Percentiles rank a stretch among this genome's conserved stretches.
Evolutionary conservation across 2,329 filamentous ascomycete species (phyloP).

Genomic region (Aschersonia sp.): DNA sequence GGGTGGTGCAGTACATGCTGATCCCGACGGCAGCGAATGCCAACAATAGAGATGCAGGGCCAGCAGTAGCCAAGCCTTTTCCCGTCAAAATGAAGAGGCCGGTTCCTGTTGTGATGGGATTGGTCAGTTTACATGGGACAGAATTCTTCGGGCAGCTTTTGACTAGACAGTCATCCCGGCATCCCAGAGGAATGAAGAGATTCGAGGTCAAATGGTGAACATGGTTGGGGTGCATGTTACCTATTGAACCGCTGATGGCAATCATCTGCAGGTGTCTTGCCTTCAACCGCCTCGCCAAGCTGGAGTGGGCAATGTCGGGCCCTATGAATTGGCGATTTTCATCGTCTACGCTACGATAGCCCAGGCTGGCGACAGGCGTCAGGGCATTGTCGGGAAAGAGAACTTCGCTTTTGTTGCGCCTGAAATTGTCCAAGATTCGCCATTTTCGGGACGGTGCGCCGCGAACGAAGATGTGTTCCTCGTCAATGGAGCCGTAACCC

Average conservation of each 20-base stretch:
- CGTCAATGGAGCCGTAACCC: no score
- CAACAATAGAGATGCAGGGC: slow-evolving; percentile 63
- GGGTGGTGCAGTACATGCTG: slow-evolving; percentile 86
- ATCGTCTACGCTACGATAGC: slow-evolving; percentile 27
- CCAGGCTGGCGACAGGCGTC: slow-evolving; percentile 14
- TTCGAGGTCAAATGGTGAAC: not conserved
- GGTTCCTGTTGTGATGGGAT: slow-evolving; percentile 22
- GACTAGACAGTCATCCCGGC: no score
- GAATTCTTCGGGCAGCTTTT: no score
- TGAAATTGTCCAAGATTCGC: slow-evolving; percentile 40
- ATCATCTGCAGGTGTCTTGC: slow-evolving; percentile 92
- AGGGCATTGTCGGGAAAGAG: slow-evolving; percentile 31
- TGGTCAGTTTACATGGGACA: no score
- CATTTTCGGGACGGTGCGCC: not conserved
- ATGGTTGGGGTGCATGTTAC: slow-evolving; percentile 21
- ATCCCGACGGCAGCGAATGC: slow-evolving; percentile 63
- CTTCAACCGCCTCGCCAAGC: slow-evolving; percentile 64
- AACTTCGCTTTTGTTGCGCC: slow-evolving; percentile 38
- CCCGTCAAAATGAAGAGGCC: slow-evolving; percentile 81
- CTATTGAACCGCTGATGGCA: slow-evolving; percentile 84
- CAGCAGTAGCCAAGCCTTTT: slow-evolving; percentile 52
- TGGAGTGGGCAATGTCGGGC: slow-evolving; percentile 61
- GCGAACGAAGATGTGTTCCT: no score
- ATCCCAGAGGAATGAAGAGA: slow-evolving; percentile 24
- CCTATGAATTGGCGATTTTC: slow-evolving; percentile 44